Evolutionary conservation across 2,329 filamentous ascomycete species (phyloP).

Genomic region (Hypoxylon sp.): DNA sequence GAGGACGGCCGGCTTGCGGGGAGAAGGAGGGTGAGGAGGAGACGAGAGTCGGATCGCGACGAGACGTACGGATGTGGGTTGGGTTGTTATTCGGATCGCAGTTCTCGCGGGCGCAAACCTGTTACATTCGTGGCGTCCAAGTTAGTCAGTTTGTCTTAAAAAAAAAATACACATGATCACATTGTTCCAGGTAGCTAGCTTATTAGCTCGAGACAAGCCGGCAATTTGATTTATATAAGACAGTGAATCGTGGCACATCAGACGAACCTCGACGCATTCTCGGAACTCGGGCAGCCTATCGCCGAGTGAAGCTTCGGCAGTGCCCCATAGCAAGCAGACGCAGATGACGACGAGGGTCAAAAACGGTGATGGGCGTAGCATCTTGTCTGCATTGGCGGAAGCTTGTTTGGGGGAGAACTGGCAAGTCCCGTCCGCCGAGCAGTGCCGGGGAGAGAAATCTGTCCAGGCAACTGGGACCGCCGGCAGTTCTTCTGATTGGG

Average conservation of each 20-base stretch:
- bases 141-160: constrained; percentile 28
- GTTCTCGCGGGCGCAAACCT: constrained; percentile 86
- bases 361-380: constrained; percentile 42
- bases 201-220: background rate
- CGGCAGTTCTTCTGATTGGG: constrained; percentile 18
- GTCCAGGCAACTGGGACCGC: constrained; percentile 13
- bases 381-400: constrained; percentile 41
- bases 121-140: constrained; percentile 10
- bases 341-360: constrained; percentile 54
- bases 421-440: constrained; percentile 5
- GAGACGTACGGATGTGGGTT: constrained; percentile 75
- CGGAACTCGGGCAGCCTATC: constrained; percentile 89
- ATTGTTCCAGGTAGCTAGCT: constrained; percentile 19
- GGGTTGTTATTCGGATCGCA: constrained; percentile 72
- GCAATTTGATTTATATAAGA: background rate
- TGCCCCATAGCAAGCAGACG: constrained; percentile 55
- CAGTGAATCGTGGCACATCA: background rate
- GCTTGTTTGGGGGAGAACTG: constrained; percentile 18
- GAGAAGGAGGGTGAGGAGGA: constrained; percentile 21
- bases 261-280: constrained; percentile 82
- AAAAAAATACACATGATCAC: constrained; percentile 5
- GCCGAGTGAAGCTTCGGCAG: constrained; percentile 79
- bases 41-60: constrained; percentile 26
- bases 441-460: constrained; percentile 17
- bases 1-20: constrained; percentile 4